A percentile compares a stretch with the other conserved stretches of the same genome.
These are phyloP conservation scores for Phycomyces nitens DNA, from an alignment of 192 early-diverging fungal genomes.

Conservation along the genomic window DNA sequence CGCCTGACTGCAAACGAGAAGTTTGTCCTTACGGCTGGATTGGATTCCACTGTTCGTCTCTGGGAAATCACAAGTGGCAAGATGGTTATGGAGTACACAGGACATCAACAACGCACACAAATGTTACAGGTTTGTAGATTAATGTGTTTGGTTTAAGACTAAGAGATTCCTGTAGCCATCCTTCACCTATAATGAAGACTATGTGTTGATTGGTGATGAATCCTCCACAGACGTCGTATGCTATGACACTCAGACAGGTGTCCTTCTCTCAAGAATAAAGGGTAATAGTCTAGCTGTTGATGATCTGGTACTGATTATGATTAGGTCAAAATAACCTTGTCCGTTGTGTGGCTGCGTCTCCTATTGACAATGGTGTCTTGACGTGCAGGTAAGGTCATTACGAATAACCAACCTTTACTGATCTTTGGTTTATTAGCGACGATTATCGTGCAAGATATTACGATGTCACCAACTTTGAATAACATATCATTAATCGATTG, in stretches of 20 bases:
- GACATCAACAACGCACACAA: slow-evolving; percentile 51
- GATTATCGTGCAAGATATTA: slow-evolving; percentile 35
- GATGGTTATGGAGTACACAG: slow-evolving; percentile 68
- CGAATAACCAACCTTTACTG: neutral
- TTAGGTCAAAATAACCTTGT: slow-evolving; percentile 51
- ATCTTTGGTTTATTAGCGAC: slow-evolving; percentile 17
- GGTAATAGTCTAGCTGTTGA: slow-evolving; percentile 20
- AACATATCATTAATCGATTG: neutral
- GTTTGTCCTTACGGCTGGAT: slow-evolving; percentile 76
- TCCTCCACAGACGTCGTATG: slow-evolving; percentile 53
- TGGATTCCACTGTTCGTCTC: slow-evolving; percentile 68
- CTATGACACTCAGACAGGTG: slow-evolving; percentile 72
- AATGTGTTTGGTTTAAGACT: neutral
- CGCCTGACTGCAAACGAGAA: slow-evolving; percentile 71
- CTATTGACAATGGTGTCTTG: slow-evolving; percentile 56
- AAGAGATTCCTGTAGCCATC: slow-evolving; percentile 26
- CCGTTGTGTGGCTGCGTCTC: slow-evolving; percentile 59
- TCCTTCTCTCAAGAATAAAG: slow-evolving; percentile 46
- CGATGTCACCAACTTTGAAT: slow-evolving; percentile 3
- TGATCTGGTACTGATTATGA: neutral
- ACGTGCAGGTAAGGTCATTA: slow-evolving; percentile 47
- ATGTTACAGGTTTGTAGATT: slow-evolving; percentile 30
- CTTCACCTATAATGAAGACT: slow-evolving; percentile 69
- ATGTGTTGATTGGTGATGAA: slow-evolving; percentile 70
- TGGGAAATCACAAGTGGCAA: slow-evolving; percentile 83